These are phyloP conservation scores for Polytrichum formosum DNA, from an alignment of 225 moss, liverwort and hornwort species.

Conservation along the genomic window DNA sequence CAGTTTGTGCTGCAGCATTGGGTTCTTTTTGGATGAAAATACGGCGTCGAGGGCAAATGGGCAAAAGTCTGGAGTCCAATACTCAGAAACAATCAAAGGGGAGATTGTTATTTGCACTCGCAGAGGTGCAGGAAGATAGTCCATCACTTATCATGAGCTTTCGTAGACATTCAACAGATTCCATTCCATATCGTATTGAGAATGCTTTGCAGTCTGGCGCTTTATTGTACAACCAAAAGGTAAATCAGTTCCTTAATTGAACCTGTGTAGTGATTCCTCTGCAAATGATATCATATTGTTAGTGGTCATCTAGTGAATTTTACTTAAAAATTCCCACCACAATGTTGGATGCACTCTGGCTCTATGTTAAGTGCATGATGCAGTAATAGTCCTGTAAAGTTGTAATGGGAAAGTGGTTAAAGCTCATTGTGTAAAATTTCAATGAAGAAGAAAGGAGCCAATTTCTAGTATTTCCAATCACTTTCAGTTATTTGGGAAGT, in stretches of 20 bases:
- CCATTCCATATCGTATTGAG: slow-evolving; percentile 90
- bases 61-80: slow-evolving; percentile 21
- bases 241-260: slow-evolving; percentile 4
- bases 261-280: slow-evolving; percentile 4
- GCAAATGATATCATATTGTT: neutral
- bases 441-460: no score
- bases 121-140: slow-evolving; percentile 78
- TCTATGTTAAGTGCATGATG: neutral
- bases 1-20: slow-evolving; percentile 82
- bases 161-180: slow-evolving; percentile 58
- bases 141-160: slow-evolving; percentile 79
- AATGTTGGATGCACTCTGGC: slow-evolving; percentile 1
- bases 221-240: slow-evolving; percentile 81
- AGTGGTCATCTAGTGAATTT: slow-evolving; percentile 5
- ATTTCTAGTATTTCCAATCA: no score
- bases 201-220: slow-evolving; percentile 72
- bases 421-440: no score
- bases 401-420: no score
- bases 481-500: no score
- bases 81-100: slow-evolving; percentile 52
- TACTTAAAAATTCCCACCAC: neutral
- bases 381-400: no score
- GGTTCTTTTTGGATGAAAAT: slow-evolving; percentile 92
- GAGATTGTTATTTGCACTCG: slow-evolving; percentile 71
- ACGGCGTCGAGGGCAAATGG: slow-evolving; percentile 44